These are phyloP conservation scores for Harringtonia lauricola DNA, from an alignment of 2,329 filamentous ascomycete species.

Conservation along the genomic window DNA sequence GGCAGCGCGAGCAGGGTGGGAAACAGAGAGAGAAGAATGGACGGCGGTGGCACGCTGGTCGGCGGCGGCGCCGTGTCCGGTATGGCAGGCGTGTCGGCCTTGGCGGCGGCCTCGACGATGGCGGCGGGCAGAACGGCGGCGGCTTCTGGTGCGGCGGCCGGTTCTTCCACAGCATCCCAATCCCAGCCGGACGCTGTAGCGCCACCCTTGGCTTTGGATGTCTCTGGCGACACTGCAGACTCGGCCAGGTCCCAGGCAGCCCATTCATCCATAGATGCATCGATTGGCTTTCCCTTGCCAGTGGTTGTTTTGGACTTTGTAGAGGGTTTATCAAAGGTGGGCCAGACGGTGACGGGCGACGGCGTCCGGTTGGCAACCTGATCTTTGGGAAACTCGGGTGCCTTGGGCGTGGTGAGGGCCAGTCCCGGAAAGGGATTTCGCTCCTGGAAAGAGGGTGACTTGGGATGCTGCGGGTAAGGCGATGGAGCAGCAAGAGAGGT, in stretches of 20 bases:
- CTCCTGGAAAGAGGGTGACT: slow-evolving; percentile 40
- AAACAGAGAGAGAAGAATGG: slow-evolving; percentile 68
- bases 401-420: slow-evolving; percentile 30
- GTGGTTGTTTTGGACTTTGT: too few relatives aligned
- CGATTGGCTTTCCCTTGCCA: too few relatives aligned
- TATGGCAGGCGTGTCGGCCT: slow-evolving; percentile 1
- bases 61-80: slow-evolving; percentile 46
- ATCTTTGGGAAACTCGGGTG: slow-evolving; percentile 20
- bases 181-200: slow-evolving; percentile 27
- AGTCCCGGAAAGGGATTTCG: slow-evolving; percentile 42
- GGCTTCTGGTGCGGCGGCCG: background rate
- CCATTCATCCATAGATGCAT: slow-evolving; percentile 35
- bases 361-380: slow-evolving; percentile 21
- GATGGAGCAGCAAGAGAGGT: slow-evolving; percentile 5
- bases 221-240: background rate
- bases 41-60: slow-evolving; percentile 81
- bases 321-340: slow-evolving; percentile 23
- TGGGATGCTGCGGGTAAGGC: slow-evolving; percentile 34
- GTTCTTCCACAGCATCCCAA: slow-evolving; percentile 29
- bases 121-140: background rate
- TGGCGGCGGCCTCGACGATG: background rate
- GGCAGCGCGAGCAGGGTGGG: slow-evolving; percentile 58
- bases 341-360: slow-evolving; percentile 35
- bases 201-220: background rate
- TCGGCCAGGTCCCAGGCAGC: slow-evolving; percentile 20